Base-by-base conservation (phyloP, 2,329 filamentous ascomycete species). In the Zopfia rhizophila region DNA sequence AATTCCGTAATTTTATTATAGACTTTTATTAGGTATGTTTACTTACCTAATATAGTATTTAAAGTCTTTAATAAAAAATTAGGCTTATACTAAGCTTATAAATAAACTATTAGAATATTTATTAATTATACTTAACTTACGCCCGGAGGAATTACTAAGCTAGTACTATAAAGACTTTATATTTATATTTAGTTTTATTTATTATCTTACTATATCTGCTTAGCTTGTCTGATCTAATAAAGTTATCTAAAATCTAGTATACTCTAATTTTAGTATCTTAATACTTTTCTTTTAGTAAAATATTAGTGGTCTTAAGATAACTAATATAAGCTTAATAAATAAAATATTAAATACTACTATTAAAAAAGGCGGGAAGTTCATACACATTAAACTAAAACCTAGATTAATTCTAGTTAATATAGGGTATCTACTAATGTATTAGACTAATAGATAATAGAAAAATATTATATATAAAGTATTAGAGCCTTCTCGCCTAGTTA, bases 361-460 rank as follows among this genome's bases (percentile, higher is more conserved):
- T 3, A 5, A 25, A 8, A 24, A 37, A 18, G 38, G 12, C 31
- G 28, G 2, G 16, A 43, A 10, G 27, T 43, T 43, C 21, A 22
- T 43, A 3, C 12, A 43, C 21, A 22, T 43, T 13, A 2, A 43
- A 14, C 39, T 4, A 16, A 24, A 14, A 11, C 27, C 28, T 5
- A 4, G 27, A 14, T 11, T 23, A 2, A 21, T 43, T 16, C 16
- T 43, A 4, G 31, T 43, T 4, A 36, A 36, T 22, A 4, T 23
- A 23, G 39, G 39, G 8, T 43, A 43, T 18, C 25, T 43, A 27
- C 39, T 43, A 3, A 43, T 36, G 3, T 31, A 31, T 17, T 43
- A 4, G 39, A 43, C 39, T 7, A 37, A 43, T 18, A 4, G 30
- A 13, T 18, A 4, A 16, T 43, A 4, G 29, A 43, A 37, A 38